These are phyloP conservation scores for Annulohypoxylon truncatum DNA, from an alignment of 2,329 filamentous ascomycete genomes.

Conservation along the genomic window DNA sequence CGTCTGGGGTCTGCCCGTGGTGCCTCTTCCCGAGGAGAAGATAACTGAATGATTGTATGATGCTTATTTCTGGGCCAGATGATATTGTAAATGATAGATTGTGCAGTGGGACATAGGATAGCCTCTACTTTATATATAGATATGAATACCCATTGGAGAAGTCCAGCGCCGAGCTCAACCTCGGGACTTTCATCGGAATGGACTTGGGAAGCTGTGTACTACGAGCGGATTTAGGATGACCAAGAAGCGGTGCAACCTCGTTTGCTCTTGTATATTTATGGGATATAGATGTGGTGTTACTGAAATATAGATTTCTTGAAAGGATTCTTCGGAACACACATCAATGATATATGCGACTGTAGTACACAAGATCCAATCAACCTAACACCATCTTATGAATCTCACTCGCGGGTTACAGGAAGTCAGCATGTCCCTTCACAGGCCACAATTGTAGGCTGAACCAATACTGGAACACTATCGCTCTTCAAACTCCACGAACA, in stretches of 20 bases:
- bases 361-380: neutral
- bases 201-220: neutral
- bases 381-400: neutral
- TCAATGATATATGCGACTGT: neutral
- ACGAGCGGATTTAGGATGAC: neutral
- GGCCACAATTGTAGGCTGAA: conserved; percentile 21
- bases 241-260: neutral
- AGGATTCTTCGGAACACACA: neutral
- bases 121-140: neutral
- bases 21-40: conserved; percentile 38
- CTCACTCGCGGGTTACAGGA: neutral
- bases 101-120: neutral
- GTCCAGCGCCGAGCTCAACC: conserved; percentile 9
- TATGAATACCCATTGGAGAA: neutral
- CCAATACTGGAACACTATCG: conserved; percentile 14
- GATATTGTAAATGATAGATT: neutral
- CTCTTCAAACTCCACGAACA: conserved; percentile 28
- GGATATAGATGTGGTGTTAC: neutral
- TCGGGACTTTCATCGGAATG: neutral
- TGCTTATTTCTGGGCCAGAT: neutral
- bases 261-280: neutral
- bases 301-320: neutral
- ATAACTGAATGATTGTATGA: conserved; percentile 18
- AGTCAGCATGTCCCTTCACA: conserved; percentile 17
- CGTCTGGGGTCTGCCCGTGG: conserved; percentile 39